These are phyloP conservation scores for Leishmania braziliensis DNA, from an alignment of 208 protist species.

Conservation along the genomic window DNA sequence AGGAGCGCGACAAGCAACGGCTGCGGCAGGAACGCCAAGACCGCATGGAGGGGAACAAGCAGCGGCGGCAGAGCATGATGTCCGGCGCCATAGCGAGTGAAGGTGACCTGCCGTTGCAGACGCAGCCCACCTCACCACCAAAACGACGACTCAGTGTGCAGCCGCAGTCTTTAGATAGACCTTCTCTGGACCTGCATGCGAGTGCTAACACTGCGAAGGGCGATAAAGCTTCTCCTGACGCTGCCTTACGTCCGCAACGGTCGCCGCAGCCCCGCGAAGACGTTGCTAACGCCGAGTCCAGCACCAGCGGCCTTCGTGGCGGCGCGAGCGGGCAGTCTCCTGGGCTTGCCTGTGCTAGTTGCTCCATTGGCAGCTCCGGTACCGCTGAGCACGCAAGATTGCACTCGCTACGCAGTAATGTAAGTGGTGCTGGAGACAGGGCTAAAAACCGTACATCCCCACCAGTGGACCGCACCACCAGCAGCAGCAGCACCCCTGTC, in stretches of 20 bases:
- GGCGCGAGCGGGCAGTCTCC: neutral
- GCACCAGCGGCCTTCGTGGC: neutral
- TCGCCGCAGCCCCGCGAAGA: neutral
- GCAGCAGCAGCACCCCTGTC: neutral
- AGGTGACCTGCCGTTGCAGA: neutral
- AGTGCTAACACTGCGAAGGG: neutral
- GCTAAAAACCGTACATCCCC: neutral
- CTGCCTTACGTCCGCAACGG: neutral
- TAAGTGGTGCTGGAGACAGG: neutral
- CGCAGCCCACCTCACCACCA: neutral
- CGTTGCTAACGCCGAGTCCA: neutral
- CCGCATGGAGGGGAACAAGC: conserved; percentile 14
- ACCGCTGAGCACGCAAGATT: neutral
- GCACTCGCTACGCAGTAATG: neutral
- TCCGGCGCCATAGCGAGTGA: neutral
- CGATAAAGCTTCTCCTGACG: neutral
- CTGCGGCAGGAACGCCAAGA: conserved; percentile 14
- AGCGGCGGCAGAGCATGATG: neutral
- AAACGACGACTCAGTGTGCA: neutral
- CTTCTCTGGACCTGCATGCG: neutral
- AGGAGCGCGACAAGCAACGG: conserved; percentile 39
- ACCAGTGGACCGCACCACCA: neutral
- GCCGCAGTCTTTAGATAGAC: neutral
- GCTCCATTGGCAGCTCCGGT: neutral
- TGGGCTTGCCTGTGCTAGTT: neutral